Evolutionary conservation across 2,329 filamentous ascomycete species (phyloP), one percentile per base, ranked within the genome.

Genomic region (Scedosporium apiospermum): DNA sequence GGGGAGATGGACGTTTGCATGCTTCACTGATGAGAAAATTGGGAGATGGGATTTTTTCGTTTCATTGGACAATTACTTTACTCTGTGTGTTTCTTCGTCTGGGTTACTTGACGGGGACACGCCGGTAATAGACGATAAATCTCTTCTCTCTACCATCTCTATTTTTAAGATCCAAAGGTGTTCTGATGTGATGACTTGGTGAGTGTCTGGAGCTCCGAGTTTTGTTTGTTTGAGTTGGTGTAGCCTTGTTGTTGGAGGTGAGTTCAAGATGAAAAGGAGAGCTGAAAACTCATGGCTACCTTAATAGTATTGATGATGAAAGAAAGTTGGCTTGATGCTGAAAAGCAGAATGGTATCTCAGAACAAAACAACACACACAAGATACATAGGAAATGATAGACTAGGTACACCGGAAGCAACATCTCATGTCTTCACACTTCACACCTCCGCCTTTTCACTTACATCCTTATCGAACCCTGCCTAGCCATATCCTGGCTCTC

Each of bases 401-500:
- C n/a, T 0, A 23, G 21, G 44, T 18, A 49, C 44, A 21, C 44
- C 34, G 3, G 34, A 38, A 34, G 6, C 30, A 34, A 1, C 6
- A 34, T 34, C 30, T 34, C 30, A 34, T 9, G 30, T 34, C 34
- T 38, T 38, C 30, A 34, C 30, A 7, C 34, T 10, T 38, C 10
- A 10, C 34, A 3, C 34, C 34, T n/a, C n/a, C n/a, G n/a, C n/a
- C n/a, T n/a, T 38, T 38, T 38, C 21, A 3, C 21, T 30, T 3
- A 57, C 18, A 42, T 4, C 21, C 34, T 60, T 9, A 7, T 16
- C 10, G n/a, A 27, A 27, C 58, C 58, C 9, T 46, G 16, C 34
- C n/a, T 16, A 21, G 4, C 59, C 7, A 53, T 21, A 66, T 82
- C 79, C 68, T 82, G 77, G 10, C 82, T 69, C 70, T 85, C 82